A percentile compares a stretch with the other conserved stretches of the same genome.
Evolutionary conservation across 352 stramenopile genomes (phyloP).

Genomic region (Globisporangium okanoganense): DNA sequence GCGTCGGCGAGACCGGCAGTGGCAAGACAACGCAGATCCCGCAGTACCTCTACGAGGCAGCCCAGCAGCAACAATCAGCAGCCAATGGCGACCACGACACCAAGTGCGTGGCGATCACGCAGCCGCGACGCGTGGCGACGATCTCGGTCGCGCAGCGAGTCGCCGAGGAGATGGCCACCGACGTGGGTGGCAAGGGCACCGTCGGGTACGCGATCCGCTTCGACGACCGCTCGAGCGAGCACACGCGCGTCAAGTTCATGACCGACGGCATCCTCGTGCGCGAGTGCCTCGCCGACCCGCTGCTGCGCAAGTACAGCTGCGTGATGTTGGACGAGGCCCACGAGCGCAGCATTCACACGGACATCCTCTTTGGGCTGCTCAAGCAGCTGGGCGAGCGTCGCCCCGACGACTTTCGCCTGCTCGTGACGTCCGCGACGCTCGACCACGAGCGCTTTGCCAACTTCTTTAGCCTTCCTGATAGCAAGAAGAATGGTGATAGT

Average conservation of each 20-base stretch:
- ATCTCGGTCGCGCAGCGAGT: slow-evolving; percentile 97
- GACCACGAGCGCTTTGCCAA: slow-evolving; percentile 80
- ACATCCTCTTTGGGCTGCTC: slow-evolving; percentile 96
- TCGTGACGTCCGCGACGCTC: slow-evolving; percentile 93
- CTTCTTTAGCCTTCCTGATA: slow-evolving; percentile 64
- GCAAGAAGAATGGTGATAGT: slow-evolving; percentile 1
- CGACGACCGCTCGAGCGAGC: slow-evolving; percentile 82
- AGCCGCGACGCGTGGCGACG: slow-evolving; percentile 95
- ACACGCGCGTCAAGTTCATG: slow-evolving; percentile 82
- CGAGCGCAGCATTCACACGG: slow-evolving; percentile 97
- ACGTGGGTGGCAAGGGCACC: slow-evolving; percentile 22
- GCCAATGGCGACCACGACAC: not conserved
- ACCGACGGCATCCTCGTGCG: slow-evolving; percentile 80
- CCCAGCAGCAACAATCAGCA: slow-evolving; percentile 7
- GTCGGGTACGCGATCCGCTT: slow-evolving; percentile 98
- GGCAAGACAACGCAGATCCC: slow-evolving; percentile 95
- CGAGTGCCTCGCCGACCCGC: slow-evolving; percentile 74
- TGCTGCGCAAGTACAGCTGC: slow-evolving; percentile 78
- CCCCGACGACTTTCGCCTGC: slow-evolving; percentile 86
- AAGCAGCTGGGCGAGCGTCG: slow-evolving; percentile 63
- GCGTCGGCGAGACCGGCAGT: slow-evolving; percentile 93
- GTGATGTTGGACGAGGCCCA: slow-evolving; percentile 98
- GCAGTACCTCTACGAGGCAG: slow-evolving; percentile 55
- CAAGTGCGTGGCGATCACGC: slow-evolving; percentile 77
- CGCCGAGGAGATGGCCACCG: slow-evolving; percentile 92